Conservation (phyloP, 73 alveolate genomes). For the Paramecium pentaurelia region DNA sequence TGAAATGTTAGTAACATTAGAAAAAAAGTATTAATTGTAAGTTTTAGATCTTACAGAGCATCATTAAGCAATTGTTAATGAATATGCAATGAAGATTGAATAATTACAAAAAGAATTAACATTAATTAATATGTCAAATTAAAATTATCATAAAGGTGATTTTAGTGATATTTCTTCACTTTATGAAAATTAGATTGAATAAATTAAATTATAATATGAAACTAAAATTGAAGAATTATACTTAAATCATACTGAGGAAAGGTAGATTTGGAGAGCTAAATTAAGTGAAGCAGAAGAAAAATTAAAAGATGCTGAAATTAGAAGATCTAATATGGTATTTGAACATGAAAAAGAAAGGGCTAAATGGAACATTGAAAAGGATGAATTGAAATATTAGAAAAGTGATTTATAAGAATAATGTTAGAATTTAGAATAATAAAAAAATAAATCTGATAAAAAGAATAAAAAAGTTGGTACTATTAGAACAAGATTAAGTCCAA, state of each 20-base stretch:
- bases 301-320: conserved; percentile 77
- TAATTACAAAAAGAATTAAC: conserved; percentile 70
- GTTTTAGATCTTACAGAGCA: conserved; percentile 76
- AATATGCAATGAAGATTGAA: conserved; percentile 77
- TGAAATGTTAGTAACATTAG: conserved; percentile 74
- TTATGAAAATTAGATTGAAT: conserved; percentile 74
- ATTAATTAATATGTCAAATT: conserved; percentile 69
- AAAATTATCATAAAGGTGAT: conserved; percentile 71
- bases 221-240: conserved; percentile 73
- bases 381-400: conserved; percentile 72
- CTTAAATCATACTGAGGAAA: conserved; percentile 77
- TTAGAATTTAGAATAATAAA: conserved; percentile 76
- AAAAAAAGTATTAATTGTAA: conserved; percentile 80
- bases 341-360: conserved; percentile 95
- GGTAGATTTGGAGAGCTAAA: conserved; percentile 67
- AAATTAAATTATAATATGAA: conserved; percentile 74
- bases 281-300: conserved; percentile 59
- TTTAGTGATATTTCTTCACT: conserved; percentile 68
- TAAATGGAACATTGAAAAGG: conserved; percentile 91
- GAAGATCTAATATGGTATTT: conserved; percentile 74
- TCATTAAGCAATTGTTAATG: conserved; percentile 81
- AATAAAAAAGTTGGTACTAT: conserved; percentile 46
- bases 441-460: conserved; percentile 70
- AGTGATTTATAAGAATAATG: conserved; percentile 78
- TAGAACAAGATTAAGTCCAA: conserved; percentile 21